Base-by-base conservation (phyloP, 768 basidiomycete species). In the Lactifluus subvellereus region DNA sequence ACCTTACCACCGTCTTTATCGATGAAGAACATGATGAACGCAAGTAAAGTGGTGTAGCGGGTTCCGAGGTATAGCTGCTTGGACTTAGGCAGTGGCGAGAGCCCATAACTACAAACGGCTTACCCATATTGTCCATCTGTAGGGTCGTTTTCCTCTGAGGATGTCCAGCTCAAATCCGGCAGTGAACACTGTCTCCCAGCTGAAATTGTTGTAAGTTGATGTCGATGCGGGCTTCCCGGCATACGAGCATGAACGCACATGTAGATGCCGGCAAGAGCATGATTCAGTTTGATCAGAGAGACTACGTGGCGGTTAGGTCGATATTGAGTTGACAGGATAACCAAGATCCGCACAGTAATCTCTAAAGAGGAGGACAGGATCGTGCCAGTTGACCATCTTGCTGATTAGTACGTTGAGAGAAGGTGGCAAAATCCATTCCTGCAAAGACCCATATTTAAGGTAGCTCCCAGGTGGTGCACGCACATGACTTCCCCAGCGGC, bases 41-140 rank as follows among this genome's bases (percentile, higher is more conserved):
- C 22, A 27, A 53, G 4, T 27, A 60, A 37, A 13, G 20, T 14
- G 1, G 49, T 33, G 38, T 63, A 63, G 22, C 62, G 62, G 8
- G 52, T 54, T 35, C 62, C 62, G 4, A 64, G 53, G 9, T 64
- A 64, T 20, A 59, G 35, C 62, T 64, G 22, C 35, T 13, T 45
- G 22, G 20, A 27, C 47, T 33, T 14, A 37, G 33, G 2, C 2
- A 20, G 20, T 33, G 40, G 20, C n/a, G 10, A 37, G 13, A 14
- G 18, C 18, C 18, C 4, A n/a, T 27, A 18, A 6, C 6, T 9
- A 13, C 33, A 37, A 47, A 54, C 32, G 8, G 8, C 51, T 54
- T 53, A 60, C 59, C 52, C 52, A 60, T 30, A 60, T 47, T 30
- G 59, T 60, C 52, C 59, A 54, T n/a, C 22, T 22, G 27, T 60